These are phyloP conservation scores for Hyaloscypha variabilis DNA, from an alignment of 495 filamentous ascomycete genomes.

Conservation along the genomic window DNA sequence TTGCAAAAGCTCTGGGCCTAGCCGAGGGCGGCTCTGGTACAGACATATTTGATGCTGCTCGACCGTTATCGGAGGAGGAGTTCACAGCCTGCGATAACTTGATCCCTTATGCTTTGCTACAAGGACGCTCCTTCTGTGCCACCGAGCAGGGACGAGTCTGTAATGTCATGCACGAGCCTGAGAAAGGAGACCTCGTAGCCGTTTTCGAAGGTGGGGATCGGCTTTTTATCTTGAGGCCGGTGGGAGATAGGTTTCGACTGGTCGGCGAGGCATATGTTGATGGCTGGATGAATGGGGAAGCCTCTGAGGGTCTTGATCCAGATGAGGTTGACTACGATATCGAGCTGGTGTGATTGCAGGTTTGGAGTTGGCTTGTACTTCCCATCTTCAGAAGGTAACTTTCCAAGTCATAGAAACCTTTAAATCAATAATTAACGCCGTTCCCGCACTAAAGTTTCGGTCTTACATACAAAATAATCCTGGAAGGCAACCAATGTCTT, in stretches of 20 bases:
- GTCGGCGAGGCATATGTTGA: constrained; percentile 9
- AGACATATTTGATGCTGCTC: no score
- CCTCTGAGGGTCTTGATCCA: constrained; percentile 1
- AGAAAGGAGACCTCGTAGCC: not conserved
- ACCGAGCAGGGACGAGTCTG: not conserved
- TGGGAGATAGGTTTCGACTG: constrained; percentile 1
- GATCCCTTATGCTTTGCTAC: not conserved
- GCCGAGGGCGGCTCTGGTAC: no score
- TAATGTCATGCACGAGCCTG: constrained; percentile 1
- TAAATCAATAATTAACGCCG: no score
- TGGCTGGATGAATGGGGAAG: constrained; percentile 12
- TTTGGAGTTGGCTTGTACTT: no score
- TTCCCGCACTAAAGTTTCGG: no score
- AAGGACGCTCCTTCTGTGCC: constrained; percentile 6
- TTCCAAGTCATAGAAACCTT: no score
- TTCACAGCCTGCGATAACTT: not conserved
- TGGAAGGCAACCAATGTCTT: no score
- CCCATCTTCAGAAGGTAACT: no score
- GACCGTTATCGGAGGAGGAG: no score
- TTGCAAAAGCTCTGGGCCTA: no score
- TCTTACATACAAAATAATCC: no score
- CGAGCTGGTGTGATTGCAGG: constrained; percentile 6
- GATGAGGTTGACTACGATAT: constrained; percentile 10
- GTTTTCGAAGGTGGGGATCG: constrained; percentile 1
- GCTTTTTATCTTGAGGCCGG: constrained; percentile 1